Percentiles rank a stretch among this genome's conserved stretches.
These are phyloP conservation scores for Hypoxylon cercidicola DNA, from an alignment of 495 filamentous ascomycete species.

Conservation along the genomic window DNA sequence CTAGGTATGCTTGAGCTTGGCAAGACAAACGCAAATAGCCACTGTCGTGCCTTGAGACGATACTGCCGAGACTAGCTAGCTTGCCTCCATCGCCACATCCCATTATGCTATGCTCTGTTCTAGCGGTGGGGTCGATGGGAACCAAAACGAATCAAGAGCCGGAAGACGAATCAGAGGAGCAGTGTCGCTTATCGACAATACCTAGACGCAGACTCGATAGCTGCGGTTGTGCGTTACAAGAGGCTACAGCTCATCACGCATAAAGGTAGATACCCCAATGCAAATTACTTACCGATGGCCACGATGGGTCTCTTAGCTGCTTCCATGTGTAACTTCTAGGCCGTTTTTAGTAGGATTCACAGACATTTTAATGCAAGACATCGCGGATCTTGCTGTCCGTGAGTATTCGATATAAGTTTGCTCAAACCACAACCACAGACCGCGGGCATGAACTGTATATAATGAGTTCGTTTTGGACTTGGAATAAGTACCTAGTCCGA, in stretches of 20 bases:
- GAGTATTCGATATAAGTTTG: neutral
- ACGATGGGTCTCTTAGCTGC: slow-evolving; percentile 27
- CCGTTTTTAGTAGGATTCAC: slow-evolving; percentile 32
- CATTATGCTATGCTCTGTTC: neutral
- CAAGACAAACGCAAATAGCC: neutral
- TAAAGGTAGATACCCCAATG: slow-evolving; percentile 43
- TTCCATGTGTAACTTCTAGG: slow-evolving; percentile 21
- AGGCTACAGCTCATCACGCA: slow-evolving; percentile 55
- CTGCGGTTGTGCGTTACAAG: neutral
- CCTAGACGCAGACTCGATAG: slow-evolving; percentile 17
- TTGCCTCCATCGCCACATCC: slow-evolving; percentile 2
- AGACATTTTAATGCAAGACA: slow-evolving; percentile 41
- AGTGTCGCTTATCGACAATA: slow-evolving; percentile 13
- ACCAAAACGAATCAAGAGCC: slow-evolving; percentile 1
- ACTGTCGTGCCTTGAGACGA: slow-evolving; percentile 5
- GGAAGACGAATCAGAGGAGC: slow-evolving; percentile 4
- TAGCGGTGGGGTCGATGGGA: neutral
- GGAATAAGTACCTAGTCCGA: neutral
- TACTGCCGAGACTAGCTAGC: slow-evolving; percentile 14
- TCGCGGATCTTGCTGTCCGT: slow-evolving; percentile 33
- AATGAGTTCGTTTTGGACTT: neutral
- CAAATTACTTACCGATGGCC: slow-evolving; percentile 35
- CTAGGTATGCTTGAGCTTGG: slow-evolving; percentile 2
- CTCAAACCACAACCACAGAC: neutral
- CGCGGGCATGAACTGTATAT: too few species aligned